Conservation (phyloP, 2,329 filamentous ascomycete species). For the Nemania abortiva region DNA sequence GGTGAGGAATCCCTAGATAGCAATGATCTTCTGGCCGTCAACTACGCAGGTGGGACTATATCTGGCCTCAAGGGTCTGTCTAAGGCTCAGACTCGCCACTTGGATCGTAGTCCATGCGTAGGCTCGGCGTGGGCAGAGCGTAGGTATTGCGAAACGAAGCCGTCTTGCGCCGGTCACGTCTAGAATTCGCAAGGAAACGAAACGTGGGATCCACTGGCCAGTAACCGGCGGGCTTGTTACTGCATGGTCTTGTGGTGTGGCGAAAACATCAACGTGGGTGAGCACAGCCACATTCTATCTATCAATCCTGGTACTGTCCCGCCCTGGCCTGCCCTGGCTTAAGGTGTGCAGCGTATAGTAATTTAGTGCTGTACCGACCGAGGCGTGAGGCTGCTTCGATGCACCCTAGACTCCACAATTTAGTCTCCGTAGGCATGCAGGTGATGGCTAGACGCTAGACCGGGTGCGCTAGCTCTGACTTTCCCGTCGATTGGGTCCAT, state of each 20-base stretch:
- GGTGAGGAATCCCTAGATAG: not conserved
- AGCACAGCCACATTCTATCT: not conserved
- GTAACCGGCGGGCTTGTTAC: too few relatives aligned
- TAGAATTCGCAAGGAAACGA: not conserved
- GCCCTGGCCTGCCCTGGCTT: not conserved
- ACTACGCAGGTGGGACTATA: not conserved
- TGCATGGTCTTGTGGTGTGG: not conserved
- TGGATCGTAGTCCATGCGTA: too few relatives aligned
- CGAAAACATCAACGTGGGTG: not conserved
- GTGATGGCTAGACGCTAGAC: slow-evolving; percentile 21
- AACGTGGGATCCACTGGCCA: not conserved
- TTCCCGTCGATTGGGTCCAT: slow-evolving; percentile 17
- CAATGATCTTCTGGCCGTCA: slow-evolving; percentile 1
- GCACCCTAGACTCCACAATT: slow-evolving; percentile 15
- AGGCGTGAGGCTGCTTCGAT: slow-evolving; percentile 26
- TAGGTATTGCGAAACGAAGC: slow-evolving; percentile 2
- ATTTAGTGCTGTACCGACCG: slow-evolving; percentile 11
- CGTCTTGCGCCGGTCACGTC: not conserved
- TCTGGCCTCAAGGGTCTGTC: not conserved
- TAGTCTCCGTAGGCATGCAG: slow-evolving; percentile 2
- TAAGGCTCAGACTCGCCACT: not conserved
- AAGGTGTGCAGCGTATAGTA: not conserved
- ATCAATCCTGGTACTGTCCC: too few relatives aligned
- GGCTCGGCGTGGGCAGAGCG: too few relatives aligned
- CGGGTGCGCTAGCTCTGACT: slow-evolving; percentile 14